Evolutionary conservation across 1,284 basidiomycete species (phyloP), one percentile per base, ranked within the genome.

Genomic region (Cutaneotrichosporon arboriforme): DNA sequence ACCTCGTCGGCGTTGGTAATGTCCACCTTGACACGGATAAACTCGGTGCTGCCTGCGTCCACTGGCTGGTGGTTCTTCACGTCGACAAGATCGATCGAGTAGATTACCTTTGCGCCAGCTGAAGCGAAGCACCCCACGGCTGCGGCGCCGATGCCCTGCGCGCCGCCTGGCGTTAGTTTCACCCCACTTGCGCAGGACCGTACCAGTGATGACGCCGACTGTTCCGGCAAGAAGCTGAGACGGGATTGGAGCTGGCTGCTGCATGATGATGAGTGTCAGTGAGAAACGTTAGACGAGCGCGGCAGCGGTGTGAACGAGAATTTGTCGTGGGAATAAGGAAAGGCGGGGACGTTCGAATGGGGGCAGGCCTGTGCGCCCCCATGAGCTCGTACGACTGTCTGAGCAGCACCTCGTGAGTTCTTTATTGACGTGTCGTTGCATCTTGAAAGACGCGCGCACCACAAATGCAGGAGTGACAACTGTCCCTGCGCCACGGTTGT

Each of bases 1-100:
- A 57, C 52, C 52, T 57, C 38, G 40, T 54, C 52, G 17, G 35
- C 47, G 37, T 53, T 53, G 21, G 56, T 53, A 35, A 57, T 51
- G 46, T 57, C 48, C 2, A 44, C 43, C 33, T 50, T 43, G 20
- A 52, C 49, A 31, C 42, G 46, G 12, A 52, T 15, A n/a, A 58
- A 31, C 41, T 46, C 20, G 36, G 14, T n/a, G 36, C 52, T 44
- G 2, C 20, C 18, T 8, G 33, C 39, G 1, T 10, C 23, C 7
- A 34, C 17, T 2, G 26, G 13, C 33, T 55, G 37, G 20, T 40
- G 36, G 20, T 23, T 31, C 4, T 20, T n/a, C 14, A 37, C 31
- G 23, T 49, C 51, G 20, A 20, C 20, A 18, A 58, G 39, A 23
- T 58, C 57, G 10, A 52, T 35, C 8, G 52, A 49, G 42, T 54